Evolutionary conservation across 202 grass and related monocot genomes (phyloP), one percentile per base, ranked within the genome.

Genomic region (Cymbopogon flexuosus): DNA sequence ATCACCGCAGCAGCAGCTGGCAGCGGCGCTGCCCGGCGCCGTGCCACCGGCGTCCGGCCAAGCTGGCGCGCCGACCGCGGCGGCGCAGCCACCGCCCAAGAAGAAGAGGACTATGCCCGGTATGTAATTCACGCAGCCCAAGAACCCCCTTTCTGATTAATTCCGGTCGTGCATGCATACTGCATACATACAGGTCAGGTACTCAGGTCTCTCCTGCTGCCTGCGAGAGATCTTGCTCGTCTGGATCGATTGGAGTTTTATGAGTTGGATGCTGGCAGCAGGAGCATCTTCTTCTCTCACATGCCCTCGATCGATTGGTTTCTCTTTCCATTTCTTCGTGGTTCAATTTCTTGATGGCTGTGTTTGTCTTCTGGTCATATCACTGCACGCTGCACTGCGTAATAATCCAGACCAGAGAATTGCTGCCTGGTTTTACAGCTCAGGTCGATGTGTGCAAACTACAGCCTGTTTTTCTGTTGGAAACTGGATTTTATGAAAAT

Each of bases 71-170:
- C 47, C 81, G 64, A 2, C 84, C n/a, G 69, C 84, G 43, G 72
- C 80, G 24, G 42, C 79, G 46, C 29, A 71, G 62, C 89, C 93
- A 19, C 93, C 93, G 24, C 86, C 81, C 74, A 97, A 97, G 87
- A 97, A 94, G 94, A 97, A 92, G 79, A 90, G 91, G 51, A 97
- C 83, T 75, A 56, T 92, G 75, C 92, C 92, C 73, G 90, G 94
- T 82, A 90, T 92, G 94, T 82, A 90, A 94, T 84, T 80, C 84
- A 89, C 62, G 72, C 45, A 47, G 1, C 45, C 45, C 45, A 15
- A 47, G 45, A 79, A 83, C 45, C 61, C 73, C 45, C 70, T 35
- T 67, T 86, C 41, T 13, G 41, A 41, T 39, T 61, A 49, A 52
- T 84, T 86, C 82, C 43, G 42, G 43, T 49, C 79, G 47, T 87